phyloP scores from a whole-genome alignment of 192 early-diverging fungal species.

The Backusella tarrabulga region DNA sequence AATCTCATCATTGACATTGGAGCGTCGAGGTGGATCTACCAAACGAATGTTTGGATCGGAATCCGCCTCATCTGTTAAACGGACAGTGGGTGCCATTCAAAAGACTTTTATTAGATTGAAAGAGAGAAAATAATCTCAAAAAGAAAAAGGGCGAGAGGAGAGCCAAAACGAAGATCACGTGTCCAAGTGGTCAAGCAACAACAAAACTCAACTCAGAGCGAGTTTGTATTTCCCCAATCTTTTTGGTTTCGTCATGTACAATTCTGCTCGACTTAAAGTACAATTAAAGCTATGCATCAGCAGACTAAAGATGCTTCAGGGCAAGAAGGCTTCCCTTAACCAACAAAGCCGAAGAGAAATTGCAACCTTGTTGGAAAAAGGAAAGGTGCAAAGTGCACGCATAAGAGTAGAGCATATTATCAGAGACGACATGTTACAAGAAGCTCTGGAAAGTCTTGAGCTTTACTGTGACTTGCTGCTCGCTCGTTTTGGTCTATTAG shows the following conservation, averaged over 20 bases:
- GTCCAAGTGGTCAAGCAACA: background rate
- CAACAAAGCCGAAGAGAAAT: slow-evolving; percentile 81
- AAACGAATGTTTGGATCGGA: slow-evolving; percentile 17
- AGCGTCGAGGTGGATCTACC: slow-evolving; percentile 4
- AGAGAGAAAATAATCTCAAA: background rate
- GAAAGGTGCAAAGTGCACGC: slow-evolving; percentile 84
- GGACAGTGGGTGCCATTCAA: background rate
- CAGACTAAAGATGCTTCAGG: slow-evolving; percentile 85
- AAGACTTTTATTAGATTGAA: background rate
- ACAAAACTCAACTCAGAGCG: background rate
- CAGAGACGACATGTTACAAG: slow-evolving; percentile 89
- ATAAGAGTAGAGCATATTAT: slow-evolving; percentile 93
- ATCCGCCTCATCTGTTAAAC: background rate
- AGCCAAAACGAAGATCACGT: background rate
- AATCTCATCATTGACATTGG: slow-evolving; percentile 38
- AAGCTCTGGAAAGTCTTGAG: slow-evolving; percentile 93
- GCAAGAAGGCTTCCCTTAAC: slow-evolving; percentile 79
- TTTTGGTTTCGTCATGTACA: slow-evolving; percentile 37
- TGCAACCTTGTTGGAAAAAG: slow-evolving; percentile 71
- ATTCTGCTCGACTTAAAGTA: slow-evolving; percentile 73
- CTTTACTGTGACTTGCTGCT: slow-evolving; percentile 86
- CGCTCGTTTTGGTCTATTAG: slow-evolving; percentile 86
- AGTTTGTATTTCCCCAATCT: background rate
- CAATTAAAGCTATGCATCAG: slow-evolving; percentile 87
- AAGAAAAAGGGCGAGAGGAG: background rate